phyloP scores from a whole-genome alignment of 306 rosid genomes.

The Cucumis cinereus region DNA sequence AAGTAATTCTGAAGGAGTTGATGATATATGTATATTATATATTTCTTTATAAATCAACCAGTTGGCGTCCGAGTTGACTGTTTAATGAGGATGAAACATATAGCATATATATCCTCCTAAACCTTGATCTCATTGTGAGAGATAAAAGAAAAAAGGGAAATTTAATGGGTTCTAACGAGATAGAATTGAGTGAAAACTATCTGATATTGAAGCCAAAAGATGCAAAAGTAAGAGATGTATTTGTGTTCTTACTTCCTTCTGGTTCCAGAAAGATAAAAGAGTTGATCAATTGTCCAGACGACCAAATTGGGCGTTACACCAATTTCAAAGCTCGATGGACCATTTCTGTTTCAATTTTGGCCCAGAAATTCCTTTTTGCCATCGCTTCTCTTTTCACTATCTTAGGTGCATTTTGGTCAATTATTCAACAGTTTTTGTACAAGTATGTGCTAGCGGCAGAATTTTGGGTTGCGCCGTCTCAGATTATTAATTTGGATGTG shows the following conservation, averaged over 20 bases:
- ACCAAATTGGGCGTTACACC: background rate
- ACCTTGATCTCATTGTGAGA: background rate
- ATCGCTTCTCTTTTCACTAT: slow-evolving; percentile 7
- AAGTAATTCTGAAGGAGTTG: too few species aligned
- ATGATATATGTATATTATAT: too few species aligned
- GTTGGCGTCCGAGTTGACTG: too few species aligned
- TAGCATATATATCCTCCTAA: too few species aligned
- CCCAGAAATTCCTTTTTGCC: slow-evolving; percentile 25
- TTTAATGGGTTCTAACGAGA: slow-evolving; percentile 19
- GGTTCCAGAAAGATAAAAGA: slow-evolving; percentile 16
- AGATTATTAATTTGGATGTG: too few species aligned
- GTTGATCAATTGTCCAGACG: slow-evolving; percentile 31
- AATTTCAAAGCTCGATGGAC: slow-evolving; percentile 41
- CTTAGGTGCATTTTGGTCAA: background rate
- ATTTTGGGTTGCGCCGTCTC: too few species aligned
- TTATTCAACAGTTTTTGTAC: background rate
- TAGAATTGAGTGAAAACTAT: slow-evolving; percentile 7
- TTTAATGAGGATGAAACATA: too few species aligned
- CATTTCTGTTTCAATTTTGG: slow-evolving; percentile 34
- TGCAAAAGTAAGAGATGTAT: slow-evolving; percentile 26
- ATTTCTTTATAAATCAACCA: too few species aligned
- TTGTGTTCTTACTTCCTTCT: slow-evolving; percentile 23
- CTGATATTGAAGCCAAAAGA: slow-evolving; percentile 33
- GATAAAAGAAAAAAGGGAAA: background rate
- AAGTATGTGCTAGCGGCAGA: background rate